phyloP scores from a whole-genome alignment of 768 basidiomycete genomes.

The Imleria badia region DNA sequence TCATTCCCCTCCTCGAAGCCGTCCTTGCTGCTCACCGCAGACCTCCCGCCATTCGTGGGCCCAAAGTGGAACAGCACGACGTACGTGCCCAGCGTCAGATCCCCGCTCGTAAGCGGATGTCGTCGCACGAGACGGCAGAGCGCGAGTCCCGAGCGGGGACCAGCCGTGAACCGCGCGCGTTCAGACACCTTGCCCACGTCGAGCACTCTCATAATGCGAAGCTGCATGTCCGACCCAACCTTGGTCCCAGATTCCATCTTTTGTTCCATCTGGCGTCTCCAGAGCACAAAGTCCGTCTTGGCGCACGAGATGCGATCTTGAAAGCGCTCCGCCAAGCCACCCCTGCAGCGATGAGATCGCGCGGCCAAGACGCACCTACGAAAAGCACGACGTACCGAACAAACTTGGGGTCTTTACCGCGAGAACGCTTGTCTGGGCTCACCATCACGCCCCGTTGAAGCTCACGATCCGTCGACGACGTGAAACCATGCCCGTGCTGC shows the following conservation, averaged over 20 bases:
- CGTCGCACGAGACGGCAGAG: slow-evolving; percentile 38
- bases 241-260: slow-evolving; percentile 30
- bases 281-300: slow-evolving; percentile 48
- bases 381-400: slow-evolving; percentile 40
- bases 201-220: slow-evolving; percentile 44
- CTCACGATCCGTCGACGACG: slow-evolving; percentile 36
- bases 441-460: slow-evolving; percentile 51
- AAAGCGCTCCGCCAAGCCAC: slow-evolving; percentile 54
- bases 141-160: slow-evolving; percentile 39
- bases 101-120: slow-evolving; percentile 15
- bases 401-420: slow-evolving; percentile 44
- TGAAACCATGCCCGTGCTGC: slow-evolving; percentile 41
- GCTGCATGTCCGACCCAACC: slow-evolving; percentile 40
- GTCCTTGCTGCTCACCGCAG: slow-evolving; percentile 34
- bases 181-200: slow-evolving; percentile 32
- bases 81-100: slow-evolving; percentile 28
- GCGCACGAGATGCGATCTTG: slow-evolving; percentile 42
- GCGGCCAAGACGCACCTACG: neutral
- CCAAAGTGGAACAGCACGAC: slow-evolving; percentile 41
- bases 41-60: slow-evolving; percentile 21
- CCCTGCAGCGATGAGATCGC: slow-evolving; percentile 34
- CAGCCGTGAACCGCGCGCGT: slow-evolving; percentile 26
- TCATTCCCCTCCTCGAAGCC: slow-evolving; percentile 41
- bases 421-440: slow-evolving; percentile 56
- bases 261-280: slow-evolving; percentile 52